Evolutionary conservation across 2,329 filamentous ascomycete species (phyloP).

Genomic region (Amauroascus niger): DNA sequence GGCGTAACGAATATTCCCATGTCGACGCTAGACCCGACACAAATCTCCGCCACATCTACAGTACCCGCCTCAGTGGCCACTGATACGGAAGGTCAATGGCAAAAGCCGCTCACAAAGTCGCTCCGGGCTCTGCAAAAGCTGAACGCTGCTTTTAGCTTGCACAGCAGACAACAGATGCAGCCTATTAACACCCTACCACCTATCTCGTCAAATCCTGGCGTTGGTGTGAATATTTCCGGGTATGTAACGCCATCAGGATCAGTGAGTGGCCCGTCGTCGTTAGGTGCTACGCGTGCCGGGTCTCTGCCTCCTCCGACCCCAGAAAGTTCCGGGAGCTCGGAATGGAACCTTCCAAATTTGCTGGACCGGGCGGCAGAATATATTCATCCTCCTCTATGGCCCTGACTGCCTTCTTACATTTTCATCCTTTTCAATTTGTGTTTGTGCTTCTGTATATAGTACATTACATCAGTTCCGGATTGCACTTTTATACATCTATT

Average conservation of each 20-base stretch:
- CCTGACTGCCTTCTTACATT: not conserved
- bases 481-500: too few relatives aligned
- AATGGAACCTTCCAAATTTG: conserved; percentile 40
- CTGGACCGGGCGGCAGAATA: conserved; percentile 40
- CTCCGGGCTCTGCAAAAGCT: conserved; percentile 40
- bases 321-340: conserved; percentile 39
- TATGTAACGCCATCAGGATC: conserved; percentile 9
- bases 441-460: not conserved
- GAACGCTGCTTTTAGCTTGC: conserved; percentile 30
- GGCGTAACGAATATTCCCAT: conserved; percentile 25
- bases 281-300: conserved; percentile 20
- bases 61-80: conserved; percentile 22
- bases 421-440: not conserved
- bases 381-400: conserved; percentile 40
- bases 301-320: conserved; percentile 39
- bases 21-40: conserved; percentile 20
- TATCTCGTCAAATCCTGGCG: not conserved
- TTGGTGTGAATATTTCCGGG: conserved; percentile 6
- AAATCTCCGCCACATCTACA: conserved; percentile 23
- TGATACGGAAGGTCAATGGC: conserved; percentile 38
- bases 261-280: not conserved
- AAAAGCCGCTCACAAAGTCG: conserved; percentile 38
- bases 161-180: conserved; percentile 17
- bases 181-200: conserved; percentile 10
- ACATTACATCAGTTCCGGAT: too few relatives aligned